A percentile compares a stretch with the other conserved stretches of the same genome.
Evolutionary conservation across 441 rosid species (phyloP).

Genomic region (Populus hybrid): DNA sequence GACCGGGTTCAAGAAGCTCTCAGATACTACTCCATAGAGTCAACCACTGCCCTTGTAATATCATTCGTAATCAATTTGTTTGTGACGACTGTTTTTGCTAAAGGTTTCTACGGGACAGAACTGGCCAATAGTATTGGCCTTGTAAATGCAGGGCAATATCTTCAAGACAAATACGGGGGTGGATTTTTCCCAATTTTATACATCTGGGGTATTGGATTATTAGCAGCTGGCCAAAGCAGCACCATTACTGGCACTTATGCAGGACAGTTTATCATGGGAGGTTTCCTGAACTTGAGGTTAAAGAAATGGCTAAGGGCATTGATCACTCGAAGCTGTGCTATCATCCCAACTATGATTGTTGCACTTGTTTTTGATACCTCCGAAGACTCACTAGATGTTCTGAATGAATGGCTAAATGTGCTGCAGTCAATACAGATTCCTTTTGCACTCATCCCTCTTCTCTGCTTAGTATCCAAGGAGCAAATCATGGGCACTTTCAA

Average conservation of each 20-base stretch:
- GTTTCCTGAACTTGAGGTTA: constrained; percentile 73
- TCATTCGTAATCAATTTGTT: constrained; percentile 82
- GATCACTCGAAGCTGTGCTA: constrained; percentile 86
- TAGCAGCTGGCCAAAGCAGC: constrained; percentile 96
- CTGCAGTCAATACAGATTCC: constrained; percentile 89
- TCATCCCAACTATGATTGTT: constrained; percentile 72
- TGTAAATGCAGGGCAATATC: constrained; percentile 75
- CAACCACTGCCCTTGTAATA: constrained; percentile 57
- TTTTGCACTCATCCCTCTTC: constrained; percentile 80
- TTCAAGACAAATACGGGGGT: constrained; percentile 77
- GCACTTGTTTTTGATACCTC: constrained; percentile 71
- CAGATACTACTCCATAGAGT: constrained; percentile 81
- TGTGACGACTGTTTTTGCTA: constrained; percentile 84
- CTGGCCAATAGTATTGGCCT: constrained; percentile 68
- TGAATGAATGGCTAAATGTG: constrained; percentile 91
- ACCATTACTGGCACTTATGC: constrained; percentile 92
- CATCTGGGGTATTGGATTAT: constrained; percentile 84
- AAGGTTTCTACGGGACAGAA: constrained; percentile 82
- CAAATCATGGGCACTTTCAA: constrained; percentile 76
- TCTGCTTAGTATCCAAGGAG: constrained; percentile 76
- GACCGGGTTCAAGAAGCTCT: constrained; percentile 79
- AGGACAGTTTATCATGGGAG: constrained; percentile 96
- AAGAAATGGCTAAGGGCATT: constrained; percentile 90
- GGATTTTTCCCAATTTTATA: constrained; percentile 78
- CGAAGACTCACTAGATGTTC: constrained; percentile 60